A percentile compares a stretch with the other conserved stretches of the same genome.
These are phyloP conservation scores for Xylariaceae sp. DNA, from an alignment of 2,329 filamentous ascomycete genomes.

Conservation along the genomic window DNA sequence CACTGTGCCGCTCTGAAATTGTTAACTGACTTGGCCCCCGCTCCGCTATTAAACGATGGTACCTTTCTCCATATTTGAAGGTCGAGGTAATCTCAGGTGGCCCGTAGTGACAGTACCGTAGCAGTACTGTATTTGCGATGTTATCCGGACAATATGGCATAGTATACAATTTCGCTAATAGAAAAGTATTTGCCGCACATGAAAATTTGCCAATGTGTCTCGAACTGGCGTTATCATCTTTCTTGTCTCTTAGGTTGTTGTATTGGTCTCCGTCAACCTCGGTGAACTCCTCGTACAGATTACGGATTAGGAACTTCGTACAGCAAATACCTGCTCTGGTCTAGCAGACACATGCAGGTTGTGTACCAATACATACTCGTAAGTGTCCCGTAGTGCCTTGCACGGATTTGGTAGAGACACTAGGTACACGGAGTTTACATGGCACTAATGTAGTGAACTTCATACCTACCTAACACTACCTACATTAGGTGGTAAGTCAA, in stretches of 20 bases:
- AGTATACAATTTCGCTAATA: too few relatives aligned
- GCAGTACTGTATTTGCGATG: not conserved
- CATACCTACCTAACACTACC: not conserved
- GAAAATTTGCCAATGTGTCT: too few relatives aligned
- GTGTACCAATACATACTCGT: too few relatives aligned
- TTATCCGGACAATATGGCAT: too few relatives aligned
- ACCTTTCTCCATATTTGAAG: conserved; percentile 14
- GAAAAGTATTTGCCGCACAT: too few relatives aligned
- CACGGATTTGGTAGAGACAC: not conserved
- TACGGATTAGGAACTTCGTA: too few relatives aligned
- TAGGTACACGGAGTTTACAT: not conserved
- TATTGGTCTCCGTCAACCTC: too few relatives aligned
- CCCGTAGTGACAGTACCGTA: not conserved
- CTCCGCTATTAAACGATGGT: conserved; percentile 3
- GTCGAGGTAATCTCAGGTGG: conserved; percentile 18
- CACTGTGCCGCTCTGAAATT: not conserved
- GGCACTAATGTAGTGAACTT: not conserved
- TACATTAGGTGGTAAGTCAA: not conserved
- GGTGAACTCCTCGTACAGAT: too few relatives aligned
- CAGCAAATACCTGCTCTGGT: too few relatives aligned
- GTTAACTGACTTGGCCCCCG: not conserved
- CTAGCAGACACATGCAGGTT: too few relatives aligned
- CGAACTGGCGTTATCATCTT: too few relatives aligned
- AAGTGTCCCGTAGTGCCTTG: not conserved
- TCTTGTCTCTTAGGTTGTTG: too few relatives aligned